Evolutionary conservation across 345 rosid species (phyloP).

Genomic region (thale cress (Arabidopsis thaliana)): TAIR10.1 NC_003074.8:5667501-5668000

Average conservation of each 20-base stretch:
- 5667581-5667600: conserved; percentile 33
- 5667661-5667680: conserved; percentile 22
- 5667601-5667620: conserved; percentile 46
- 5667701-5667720: not conserved
- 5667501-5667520: conserved; percentile 4
- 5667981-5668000: not conserved
- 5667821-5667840: not conserved
- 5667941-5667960: conserved; percentile 22
- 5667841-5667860: conserved; percentile 1
- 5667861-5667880: conserved; percentile 28
- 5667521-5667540: conserved; percentile 21
- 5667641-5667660: conserved; percentile 47
- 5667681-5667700: not conserved
- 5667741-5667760: conserved; percentile 36
- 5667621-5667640: not conserved
- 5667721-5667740: conserved; percentile 25
- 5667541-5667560: not conserved
- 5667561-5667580: conserved; percentile 41
- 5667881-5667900: conserved; percentile 17
- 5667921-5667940: not conserved
- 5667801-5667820: conserved; percentile 36
- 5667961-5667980: conserved; percentile 23
- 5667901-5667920: conserved; percentile 14
- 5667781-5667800: conserved; percentile 31
- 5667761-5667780: conserved; percentile 34